Base-by-base conservation (phyloP, 805 yeast species). In the Grigorovia yakushimaensis region DNA sequence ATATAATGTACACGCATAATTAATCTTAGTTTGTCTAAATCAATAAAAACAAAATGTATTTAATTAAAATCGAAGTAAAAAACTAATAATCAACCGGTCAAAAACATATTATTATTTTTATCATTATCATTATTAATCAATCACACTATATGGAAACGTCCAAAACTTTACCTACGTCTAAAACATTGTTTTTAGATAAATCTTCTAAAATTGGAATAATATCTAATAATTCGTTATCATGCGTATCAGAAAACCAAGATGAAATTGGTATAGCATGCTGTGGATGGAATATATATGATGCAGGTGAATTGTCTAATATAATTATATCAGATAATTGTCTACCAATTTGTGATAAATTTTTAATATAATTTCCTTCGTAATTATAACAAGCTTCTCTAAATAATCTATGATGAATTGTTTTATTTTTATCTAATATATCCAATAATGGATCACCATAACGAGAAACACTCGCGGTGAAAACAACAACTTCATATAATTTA, bases 191-290 rank as follows among this genome's bases (percentile, higher is more conserved):
- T 53, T 74, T 69, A 6, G 96, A 78, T 48, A 93, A 69, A 63
- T 93, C 98, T 64, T 88, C 87, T 55, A 93, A 73, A 50, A 93
- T 80, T 13, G 98, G 98, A 47, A 93, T 70, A 66, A 93, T 78
- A 67, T 93, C 99, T 51, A 86, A 67, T 58, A 93, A 73, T 72
- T 93, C 99, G 64, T 89, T 89, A 66, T 93, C 99, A 65, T 93
- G 98, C 24, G 93, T 81, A 68, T 93, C 99, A 55, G 96, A 86
- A 73, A 93, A 93, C 99, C 99, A 93, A 64, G 93, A 82, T 54
- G 96, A 86, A 24, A 93, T 86, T 21, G 99, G 99, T 24, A 93
- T 84, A 8, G 98, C 95, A 69, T 93, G 96, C 65, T 88, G 95
- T 19, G 98, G 99, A 63, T 93, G 98, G 73, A 93, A 86, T 48